Percentiles rank a stretch among this genome's conserved stretches.
phyloP scores from a whole-genome alignment of 306 rosid genomes.

The Hippophae gyantsensis region DNA sequence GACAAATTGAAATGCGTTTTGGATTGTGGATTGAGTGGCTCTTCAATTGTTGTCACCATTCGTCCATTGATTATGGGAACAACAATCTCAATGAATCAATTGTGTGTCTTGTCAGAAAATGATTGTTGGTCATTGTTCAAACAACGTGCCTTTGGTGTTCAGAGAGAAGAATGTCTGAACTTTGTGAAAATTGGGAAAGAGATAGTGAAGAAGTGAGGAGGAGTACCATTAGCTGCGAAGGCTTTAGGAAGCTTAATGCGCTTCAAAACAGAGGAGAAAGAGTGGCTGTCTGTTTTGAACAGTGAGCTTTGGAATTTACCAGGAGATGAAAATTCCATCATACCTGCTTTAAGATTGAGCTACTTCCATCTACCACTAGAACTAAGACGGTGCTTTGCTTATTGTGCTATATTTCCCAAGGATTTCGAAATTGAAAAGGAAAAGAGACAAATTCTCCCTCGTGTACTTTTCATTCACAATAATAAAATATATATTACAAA shows the following conservation, averaged over 20 bases:
- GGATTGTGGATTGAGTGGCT: constrained; percentile 24
- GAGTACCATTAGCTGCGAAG: constrained; percentile 21
- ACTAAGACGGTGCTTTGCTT: constrained; percentile 20
- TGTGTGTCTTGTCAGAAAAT: constrained; percentile 16
- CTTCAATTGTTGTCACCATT: constrained; percentile 32
- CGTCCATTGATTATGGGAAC: constrained; percentile 23
- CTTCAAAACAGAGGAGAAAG: constrained; percentile 7
- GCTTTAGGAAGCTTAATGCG: constrained; percentile 20
- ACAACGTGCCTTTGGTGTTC: constrained; percentile 19
- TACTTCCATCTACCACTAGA: constrained; percentile 15
- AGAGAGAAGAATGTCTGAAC: constrained; percentile 3
- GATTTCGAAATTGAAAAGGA: constrained; percentile 16
- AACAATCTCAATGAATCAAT: background rate
- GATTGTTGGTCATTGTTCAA: constrained; percentile 31
- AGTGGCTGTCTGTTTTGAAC: constrained; percentile 9
- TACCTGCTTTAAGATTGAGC: constrained; percentile 18
- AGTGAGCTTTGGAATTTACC: constrained; percentile 20
- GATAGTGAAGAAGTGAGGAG: constrained; percentile 18
- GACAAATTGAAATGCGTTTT: constrained; percentile 14
- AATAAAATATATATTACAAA: no score
- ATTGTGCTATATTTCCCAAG: constrained; percentile 26
- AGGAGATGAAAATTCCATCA: background rate
- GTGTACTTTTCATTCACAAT: no score
- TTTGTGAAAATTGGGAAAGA: constrained; percentile 18
- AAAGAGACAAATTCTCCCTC: background rate